Percentiles rank a stretch among this genome's conserved stretches.
These are phyloP conservation scores for Auricularia auricula-judae DNA, from an alignment of 768 basidiomycete genomes.

Conservation along the genomic window DNA sequence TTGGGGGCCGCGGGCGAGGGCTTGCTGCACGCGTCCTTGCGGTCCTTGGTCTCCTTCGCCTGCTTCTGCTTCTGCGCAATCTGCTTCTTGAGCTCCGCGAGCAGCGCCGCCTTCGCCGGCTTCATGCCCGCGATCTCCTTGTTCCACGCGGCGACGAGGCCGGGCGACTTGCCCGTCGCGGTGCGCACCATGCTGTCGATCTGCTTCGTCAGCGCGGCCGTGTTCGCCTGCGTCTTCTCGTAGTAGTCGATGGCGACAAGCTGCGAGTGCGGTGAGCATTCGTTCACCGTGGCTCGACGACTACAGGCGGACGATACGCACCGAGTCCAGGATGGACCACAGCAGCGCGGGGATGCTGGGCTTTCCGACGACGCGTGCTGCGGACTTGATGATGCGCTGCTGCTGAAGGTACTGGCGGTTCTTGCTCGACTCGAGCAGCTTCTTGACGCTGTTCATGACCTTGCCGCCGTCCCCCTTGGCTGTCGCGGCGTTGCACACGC, in stretches of 20 bases:
- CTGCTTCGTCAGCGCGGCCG: not conserved
- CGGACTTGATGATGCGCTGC: not conserved
- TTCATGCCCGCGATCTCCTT: not conserved
- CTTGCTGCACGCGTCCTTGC: not conserved
- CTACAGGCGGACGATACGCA: not conserved
- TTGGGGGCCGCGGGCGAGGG: not conserved
- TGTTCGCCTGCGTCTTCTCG: not conserved
- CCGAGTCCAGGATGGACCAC: not conserved
- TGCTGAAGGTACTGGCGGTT: not conserved
- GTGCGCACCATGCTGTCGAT: not conserved
- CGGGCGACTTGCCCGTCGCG: not conserved
- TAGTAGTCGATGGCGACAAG: not conserved
- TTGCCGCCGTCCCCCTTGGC: not conserved
- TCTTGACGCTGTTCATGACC: not conserved
- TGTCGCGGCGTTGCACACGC: constrained; percentile 3
- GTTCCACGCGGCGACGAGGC: not conserved
- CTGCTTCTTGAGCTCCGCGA: not conserved
- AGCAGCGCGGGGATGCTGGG: not conserved
- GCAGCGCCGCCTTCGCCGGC: not conserved
- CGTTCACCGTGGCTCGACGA: not conserved
- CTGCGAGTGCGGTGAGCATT: not conserved
- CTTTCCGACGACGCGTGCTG: not conserved
- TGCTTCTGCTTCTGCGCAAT: not conserved
- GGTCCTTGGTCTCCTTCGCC: not conserved
- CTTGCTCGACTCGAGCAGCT: not conserved